Evolutionary conservation across 129 eudicot genomes (phyloP).

Genomic region (sunflower (Helianthus annuus)): DNA sequence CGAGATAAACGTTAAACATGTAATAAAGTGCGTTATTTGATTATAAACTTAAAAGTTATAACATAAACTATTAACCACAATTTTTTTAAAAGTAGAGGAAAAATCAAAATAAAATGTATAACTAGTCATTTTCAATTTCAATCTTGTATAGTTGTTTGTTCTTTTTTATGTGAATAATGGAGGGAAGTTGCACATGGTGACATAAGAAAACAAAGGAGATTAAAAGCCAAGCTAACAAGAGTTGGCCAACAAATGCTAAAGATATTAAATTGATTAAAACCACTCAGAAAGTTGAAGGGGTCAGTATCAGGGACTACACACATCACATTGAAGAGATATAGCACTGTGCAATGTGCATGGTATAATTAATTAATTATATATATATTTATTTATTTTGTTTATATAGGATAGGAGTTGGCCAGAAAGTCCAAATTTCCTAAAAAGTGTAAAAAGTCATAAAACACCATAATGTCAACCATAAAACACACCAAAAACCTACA

Average conservation of each 20-base stretch:
- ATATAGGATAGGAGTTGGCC: no score
- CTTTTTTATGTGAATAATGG: slow-evolving; percentile 21
- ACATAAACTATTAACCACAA: neutral
- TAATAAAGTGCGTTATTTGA: neutral
- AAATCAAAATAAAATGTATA: no score
- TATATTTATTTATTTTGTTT: no score
- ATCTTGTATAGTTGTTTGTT: neutral
- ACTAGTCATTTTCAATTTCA: neutral
- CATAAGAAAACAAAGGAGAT: slow-evolving; percentile 32
- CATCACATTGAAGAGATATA: slow-evolving; percentile 31
- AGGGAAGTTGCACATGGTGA: slow-evolving; percentile 35
- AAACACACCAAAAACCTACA: no score
- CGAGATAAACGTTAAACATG: neutral
- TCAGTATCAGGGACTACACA: slow-evolving; percentile 32
- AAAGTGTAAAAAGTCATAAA: no score
- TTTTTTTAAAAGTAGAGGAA: neutral
- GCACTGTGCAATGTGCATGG: slow-evolving; percentile 11
- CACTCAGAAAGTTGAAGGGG: slow-evolving; percentile 28
- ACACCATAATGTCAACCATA: no score
- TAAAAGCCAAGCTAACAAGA: slow-evolving; percentile 37
- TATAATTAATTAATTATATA: neutral
- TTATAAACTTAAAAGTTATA: neutral
- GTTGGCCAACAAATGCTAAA: slow-evolving; percentile 34
- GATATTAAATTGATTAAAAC: slow-evolving; percentile 30
- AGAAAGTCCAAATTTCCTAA: no score